phyloP scores from a whole-genome alignment of 1,284 basidiomycete species.

The Neolentinus lepideus region DNA sequence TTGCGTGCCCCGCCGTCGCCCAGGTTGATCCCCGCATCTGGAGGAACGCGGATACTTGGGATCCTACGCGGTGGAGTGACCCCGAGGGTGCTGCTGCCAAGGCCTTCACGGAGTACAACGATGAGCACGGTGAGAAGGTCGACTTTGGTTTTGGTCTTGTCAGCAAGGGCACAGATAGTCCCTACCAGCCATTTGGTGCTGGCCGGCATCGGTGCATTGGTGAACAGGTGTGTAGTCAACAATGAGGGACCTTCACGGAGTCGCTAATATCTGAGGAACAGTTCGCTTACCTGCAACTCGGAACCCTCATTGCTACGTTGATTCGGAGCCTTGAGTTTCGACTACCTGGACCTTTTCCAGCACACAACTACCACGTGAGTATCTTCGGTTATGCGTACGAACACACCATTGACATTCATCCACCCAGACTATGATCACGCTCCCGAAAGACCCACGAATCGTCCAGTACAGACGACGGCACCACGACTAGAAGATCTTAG shows the following conservation, averaged over 20 bases:
- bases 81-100: slow-evolving; percentile 68
- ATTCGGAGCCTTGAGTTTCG: slow-evolving; percentile 74
- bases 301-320: slow-evolving; percentile 76
- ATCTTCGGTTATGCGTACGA: not conserved
- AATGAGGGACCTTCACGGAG: no score
- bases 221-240: slow-evolving; percentile 57
- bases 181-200: slow-evolving; percentile 95
- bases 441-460: slow-evolving; percentile 47
- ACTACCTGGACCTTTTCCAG: slow-evolving; percentile 58
- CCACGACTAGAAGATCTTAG: not conserved
- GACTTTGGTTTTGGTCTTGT: slow-evolving; percentile 96
- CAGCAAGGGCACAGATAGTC: slow-evolving; percentile 86
- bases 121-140: slow-evolving; percentile 78
- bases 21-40: slow-evolving; percentile 87
- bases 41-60: slow-evolving; percentile 70
- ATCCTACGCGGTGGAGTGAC: slow-evolving; percentile 84
- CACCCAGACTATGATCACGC: slow-evolving; percentile 62
- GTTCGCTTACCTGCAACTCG: slow-evolving; percentile 95
- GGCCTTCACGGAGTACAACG: slow-evolving; percentile 69
- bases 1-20: slow-evolving; percentile 85
- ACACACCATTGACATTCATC: not conserved
- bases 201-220: slow-evolving; percentile 94
- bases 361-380: slow-evolving; percentile 84
- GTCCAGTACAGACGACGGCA: slow-evolving; percentile 32
- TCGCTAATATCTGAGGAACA: slow-evolving; percentile 19